Percentiles rank a stretch among this genome's conserved stretches.
Evolutionary conservation across 495 filamentous ascomycete genomes (phyloP).

Genomic region (Sabuloglossum arenarium): DNA sequence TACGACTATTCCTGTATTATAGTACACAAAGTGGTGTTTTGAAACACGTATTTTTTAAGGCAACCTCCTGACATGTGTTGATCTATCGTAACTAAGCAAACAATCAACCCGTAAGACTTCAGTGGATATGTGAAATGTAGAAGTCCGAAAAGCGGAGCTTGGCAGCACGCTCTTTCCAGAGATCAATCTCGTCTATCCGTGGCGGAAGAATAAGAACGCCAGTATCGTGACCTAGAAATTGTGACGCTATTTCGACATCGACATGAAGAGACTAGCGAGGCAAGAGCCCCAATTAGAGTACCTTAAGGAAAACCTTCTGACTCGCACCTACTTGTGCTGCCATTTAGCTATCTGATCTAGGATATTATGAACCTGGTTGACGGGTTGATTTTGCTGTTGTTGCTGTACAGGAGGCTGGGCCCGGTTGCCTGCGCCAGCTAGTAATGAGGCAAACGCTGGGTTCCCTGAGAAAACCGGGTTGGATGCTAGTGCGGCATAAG

Average conservation of each 20-base stretch:
- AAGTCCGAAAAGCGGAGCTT: neutral
- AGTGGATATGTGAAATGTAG: neutral
- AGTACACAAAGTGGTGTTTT: neutral
- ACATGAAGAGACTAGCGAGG: neutral
- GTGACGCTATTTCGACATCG: neutral
- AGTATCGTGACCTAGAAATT: neutral
- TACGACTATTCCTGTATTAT: neutral
- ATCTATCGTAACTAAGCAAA: neutral
- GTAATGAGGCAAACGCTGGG: constrained; percentile 23
- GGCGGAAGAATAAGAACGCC: neutral
- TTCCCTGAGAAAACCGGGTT: constrained; percentile 10
- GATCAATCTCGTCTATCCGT: neutral
- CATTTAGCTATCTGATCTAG: constrained; percentile 40
- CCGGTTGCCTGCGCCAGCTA: constrained; percentile 7
- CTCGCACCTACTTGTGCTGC: constrained; percentile 23
- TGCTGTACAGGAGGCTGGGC: constrained; percentile 1
- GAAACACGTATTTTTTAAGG: neutral
- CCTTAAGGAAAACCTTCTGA: neutral
- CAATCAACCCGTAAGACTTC: neutral
- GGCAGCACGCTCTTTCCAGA: neutral
- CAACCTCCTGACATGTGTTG: neutral
- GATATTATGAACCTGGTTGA: constrained; percentile 32
- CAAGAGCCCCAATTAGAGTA: neutral
- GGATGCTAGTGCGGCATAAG: constrained; percentile 7
- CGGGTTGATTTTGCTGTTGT: constrained; percentile 4